These are phyloP conservation scores for Hypocrella siamensis DNA, from an alignment of 2,329 filamentous ascomycete genomes.

Conservation along the genomic window DNA sequence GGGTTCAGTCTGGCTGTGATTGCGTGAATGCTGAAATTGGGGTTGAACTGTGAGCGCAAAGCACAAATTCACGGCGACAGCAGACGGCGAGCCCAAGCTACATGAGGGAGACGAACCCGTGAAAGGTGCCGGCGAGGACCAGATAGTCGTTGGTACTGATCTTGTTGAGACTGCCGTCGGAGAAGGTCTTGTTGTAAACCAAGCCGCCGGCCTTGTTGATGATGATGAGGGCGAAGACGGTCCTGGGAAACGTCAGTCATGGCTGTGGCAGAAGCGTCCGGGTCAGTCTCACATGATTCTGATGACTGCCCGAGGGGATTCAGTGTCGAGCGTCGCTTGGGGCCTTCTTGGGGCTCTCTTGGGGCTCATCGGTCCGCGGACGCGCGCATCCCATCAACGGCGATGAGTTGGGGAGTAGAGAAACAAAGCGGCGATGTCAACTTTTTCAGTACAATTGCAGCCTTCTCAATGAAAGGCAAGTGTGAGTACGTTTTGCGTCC, in stretches of 20 bases:
- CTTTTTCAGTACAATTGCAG: too few relatives aligned
- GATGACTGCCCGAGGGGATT: background rate
- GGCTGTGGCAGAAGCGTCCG: background rate
- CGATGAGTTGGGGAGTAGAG: background rate
- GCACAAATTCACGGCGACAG: background rate
- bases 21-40: conserved; percentile 46
- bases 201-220: conserved; percentile 98
- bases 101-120: conserved; percentile 49
- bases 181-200: conserved; percentile 90
- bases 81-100: background rate
- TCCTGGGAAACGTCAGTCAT: conserved; percentile 39
- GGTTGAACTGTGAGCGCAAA: conserved; percentile 5
- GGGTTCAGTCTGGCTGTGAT: conserved; percentile 50
- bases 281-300: background rate
- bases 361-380: background rate
- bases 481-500: too few relatives aligned
- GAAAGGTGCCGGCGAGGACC: conserved; percentile 91
- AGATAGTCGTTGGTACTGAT: conserved; percentile 93
- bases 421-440: too few relatives aligned
- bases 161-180: conserved; percentile 69
- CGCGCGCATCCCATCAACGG: background rate
- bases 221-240: conserved; percentile 86
- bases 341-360: background rate
- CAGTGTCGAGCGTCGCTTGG: background rate
- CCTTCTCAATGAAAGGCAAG: too few relatives aligned